Evolutionary conservation across 1,139 yeast species (phyloP), one percentile per base, ranked within the genome.

Genomic region (Petasospora fabianii): DNA sequence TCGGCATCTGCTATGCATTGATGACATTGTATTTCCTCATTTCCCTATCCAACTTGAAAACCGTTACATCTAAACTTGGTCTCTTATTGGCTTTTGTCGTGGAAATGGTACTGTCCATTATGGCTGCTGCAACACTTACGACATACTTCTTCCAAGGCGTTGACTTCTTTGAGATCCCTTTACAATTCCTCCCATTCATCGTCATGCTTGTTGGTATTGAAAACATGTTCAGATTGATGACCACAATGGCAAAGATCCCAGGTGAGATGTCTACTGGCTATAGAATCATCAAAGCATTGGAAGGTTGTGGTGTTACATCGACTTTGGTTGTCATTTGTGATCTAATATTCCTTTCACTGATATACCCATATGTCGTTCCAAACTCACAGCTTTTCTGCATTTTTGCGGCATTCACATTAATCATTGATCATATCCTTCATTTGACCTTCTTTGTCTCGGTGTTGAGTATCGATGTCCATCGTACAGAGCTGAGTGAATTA

Each of bases 361-460:
- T 58, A 2, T 47, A 53, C 19, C 55, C 61, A 4, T 49, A 56
- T 36, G 51, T 62, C 17, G 49, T 62, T 13, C 51, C 59, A 1
- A 58, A 63, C 30, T 58, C 68, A 5, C 58, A 57, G 33, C 65
- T 66, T 32, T 64, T 67, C 31, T 68, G 75, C 36, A 44, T 62
- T 12, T 71, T 71, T 49, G 58, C 69, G 2, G 49, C 62, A 3
- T 38, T 69, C 27, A 70, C 80, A 0, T 53, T 83, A 21, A 27
- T 74, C 2, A 58, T 80, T 29, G 87, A 83, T 50, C 78, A 75
- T 49, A 41, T 71, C 4, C 60, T 85, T 34, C 87, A 81, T 49
- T 54, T 77, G 36, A 75, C 90, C 0, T 84, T 69, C 55, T 73
- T 84, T 44, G 65, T 79, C 1, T 80, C 88, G 0, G 75, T 83